Base-by-base conservation (phyloP, 2,329 filamentous ascomycete genomes). In the Diplodia scrobiculata region DNA sequence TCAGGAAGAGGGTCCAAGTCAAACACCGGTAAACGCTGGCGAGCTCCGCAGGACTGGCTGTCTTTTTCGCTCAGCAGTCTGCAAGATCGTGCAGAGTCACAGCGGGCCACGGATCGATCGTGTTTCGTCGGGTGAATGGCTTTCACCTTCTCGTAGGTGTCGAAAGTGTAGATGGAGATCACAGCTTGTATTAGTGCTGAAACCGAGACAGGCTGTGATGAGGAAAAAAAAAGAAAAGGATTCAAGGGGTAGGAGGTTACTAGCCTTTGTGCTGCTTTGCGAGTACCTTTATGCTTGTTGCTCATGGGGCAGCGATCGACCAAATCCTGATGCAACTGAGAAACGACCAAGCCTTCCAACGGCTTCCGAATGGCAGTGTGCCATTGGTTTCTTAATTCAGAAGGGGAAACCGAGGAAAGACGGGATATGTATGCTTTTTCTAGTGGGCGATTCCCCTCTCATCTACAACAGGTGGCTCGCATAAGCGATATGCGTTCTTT, bases 81-180 rank as follows among this genome's bases (percentile, higher is more conserved):
- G 34, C 19, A 58, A 14, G 34, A 41, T 45, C 52, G 21, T 19
- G 29, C 52, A 54, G 29, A 54, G 38, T 17, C 53, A 41, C 29
- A 36, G 19, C 14, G 48, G 51, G 29, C 5, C 29, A 6, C 2
- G 29, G 29, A 32, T 32, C 29, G 29, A 9, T 32, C 29, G 7
- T 32, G 6, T 4, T 19, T 21, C 21, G 21, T 25, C 38, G 38
- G 54, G 29, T 21, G 32, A 25, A n/a, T 47, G 21, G 38, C 54
- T 47, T 45, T 38, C 53, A 25, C 54, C 25, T 59, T 59, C 54
- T 41, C 53, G 34, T 58, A 14, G 53, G 53, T 58, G 34, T 58
- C 21, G 21, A 14, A 41, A 6, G 17, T 6, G 13, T 41, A 5
- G 6, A 41, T 41, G 5, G 36, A 41, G 6, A 7, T 41, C 17